Evolutionary conservation across 768 basidiomycete genomes (phyloP), one percentile per base, ranked within the genome.

Genomic region (Suillus sp.): DNA sequence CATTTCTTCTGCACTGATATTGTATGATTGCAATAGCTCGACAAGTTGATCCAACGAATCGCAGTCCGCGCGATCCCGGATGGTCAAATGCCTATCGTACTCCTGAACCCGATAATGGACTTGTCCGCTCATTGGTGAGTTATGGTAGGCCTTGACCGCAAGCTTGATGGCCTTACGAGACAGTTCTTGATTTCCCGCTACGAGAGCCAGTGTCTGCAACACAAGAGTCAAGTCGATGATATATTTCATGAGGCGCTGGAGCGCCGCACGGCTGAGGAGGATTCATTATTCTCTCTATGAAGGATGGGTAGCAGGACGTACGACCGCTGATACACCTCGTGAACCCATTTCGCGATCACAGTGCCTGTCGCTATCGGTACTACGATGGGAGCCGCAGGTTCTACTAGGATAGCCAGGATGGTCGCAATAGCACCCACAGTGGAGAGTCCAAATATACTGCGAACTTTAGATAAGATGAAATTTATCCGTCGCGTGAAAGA

Each of bases 181-280:
- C 30, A 53, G 18, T 34, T 53, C 32, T 8, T 37, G 22, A 4
- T 37, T 55, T 35, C 20, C 27, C 4, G 63, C 20, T 13, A 64
- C 4, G 11, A 56, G 61, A 53, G 64, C 67, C 18, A 72, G 47
- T 11, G 47, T 68, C n/a, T 72, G 70, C 62, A 72, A 60, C 35
- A 72, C 64, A 40, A 71, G 64, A 8, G 70, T 72, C 2, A 72
- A 45, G 63, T 72, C 72, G 38, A 72, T 60, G 43, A 72, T 72
- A 55, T 72, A 72, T 27, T 62, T 62, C 62, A 72, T 72, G 14
- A 72, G 62, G 47, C 56, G 64, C 18, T 62, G 68, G 16, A 65
- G 61, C 25, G 63, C 64, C 18, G 45, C 16, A 16, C 38, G 59
- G 42, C 63, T 60, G 40, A 38, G 11, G 32, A 64, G 10, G 20